Base-by-base conservation (phyloP, 1,284 basidiomycete genomes). In the Marasmius oreades region DNA sequence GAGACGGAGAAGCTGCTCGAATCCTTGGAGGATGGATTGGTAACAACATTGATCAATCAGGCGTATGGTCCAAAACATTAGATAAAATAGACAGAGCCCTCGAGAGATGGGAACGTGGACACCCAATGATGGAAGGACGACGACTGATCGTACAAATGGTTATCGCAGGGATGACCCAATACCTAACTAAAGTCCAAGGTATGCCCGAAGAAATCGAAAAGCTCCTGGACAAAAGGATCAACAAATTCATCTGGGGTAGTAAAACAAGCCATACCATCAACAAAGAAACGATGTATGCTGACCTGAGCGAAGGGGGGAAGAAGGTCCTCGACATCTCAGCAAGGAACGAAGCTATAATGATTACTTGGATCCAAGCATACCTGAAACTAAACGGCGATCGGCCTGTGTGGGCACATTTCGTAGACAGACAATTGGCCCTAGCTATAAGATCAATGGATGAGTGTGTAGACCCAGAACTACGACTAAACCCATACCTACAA, bases 101-200 rank as follows among this genome's bases (percentile, higher is more conserved):
- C 0, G 51, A 48, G 4, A 18, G 47, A 11, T 64, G 63, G 63
- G 59, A 44, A 8, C 31, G 33, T 16, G 22, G 22, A 0, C 43
- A 59, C 45, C 62, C 62, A 0, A 61, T 60, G 3, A 28, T 67
- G 2, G 58, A 64, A 36, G 63, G 55, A 3, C 53, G 58, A 52
- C 0, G 51, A 0, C 58, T 57, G 2, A 63, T 64, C 0, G 44
- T 62, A 1, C 59, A 62, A 34, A 57, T 58, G 57, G 36, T 59
- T 12, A 45, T 60, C 2, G 58, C 58, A 0, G 61, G 60, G 0
- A 64, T 60, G 48, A 57, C 62, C 0, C 63, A 64, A 51, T 65
- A 59, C 56, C 60, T 63, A 0, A 47, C 63, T 0, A 61, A 61
- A 51, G 64, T 61, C 0, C 63, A 65, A 53, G 64, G 64, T 0